Base-by-base conservation (phyloP, 1,284 basidiomycete genomes). In the Rhodotorula sp. region DNA sequence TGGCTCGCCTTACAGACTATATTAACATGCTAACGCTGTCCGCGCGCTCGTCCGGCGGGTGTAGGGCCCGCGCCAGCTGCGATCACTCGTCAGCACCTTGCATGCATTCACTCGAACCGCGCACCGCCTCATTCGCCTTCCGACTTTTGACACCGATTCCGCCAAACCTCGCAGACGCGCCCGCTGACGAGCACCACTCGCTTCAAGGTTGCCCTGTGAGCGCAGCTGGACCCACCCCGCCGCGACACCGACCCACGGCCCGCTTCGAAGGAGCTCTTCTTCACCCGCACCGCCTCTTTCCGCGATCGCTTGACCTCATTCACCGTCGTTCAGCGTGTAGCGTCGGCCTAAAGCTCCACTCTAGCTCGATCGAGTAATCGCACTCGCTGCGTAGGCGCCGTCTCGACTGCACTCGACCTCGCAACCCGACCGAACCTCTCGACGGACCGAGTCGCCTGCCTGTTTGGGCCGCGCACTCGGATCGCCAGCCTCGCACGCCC, bases 381-480 rank as follows among this genome's bases (percentile, higher is more conserved):
- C 39, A 43, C 49, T 23, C 49, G 49, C 49, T 51, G 49, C 49
- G 49, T 23, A 18, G 49, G 23, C 18, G 20, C 39, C 39, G 49
- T 18, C 49, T 23, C 49, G 20, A 51, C 49, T 34, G 34, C 49
- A 18, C 8, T 7, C 49, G 49, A 51, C 18, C 49, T 18, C 49
- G 49, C 49, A 7, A 21, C 20, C 49, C 49, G 49, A 51, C 49
- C 49, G 49, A 18, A 20, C 20, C 49, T 51, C 49, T 23, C 20
- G 20, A 10, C 49, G 49, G 20, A 51, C 54, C 26, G 54, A 56
- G 54, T 56, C 54, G 54, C 54, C 54, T 56, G 54, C 54, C 54
- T 56, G 26, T 56, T 56, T 56, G 54, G 54, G 54, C 26, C 26
- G 54, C n/a, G 16, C 29, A 12, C 10, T 16, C 29, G 10, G 15